Base-by-base conservation (phyloP, 2,329 filamentous ascomycete species). In the Diaporthe eres region DNA sequence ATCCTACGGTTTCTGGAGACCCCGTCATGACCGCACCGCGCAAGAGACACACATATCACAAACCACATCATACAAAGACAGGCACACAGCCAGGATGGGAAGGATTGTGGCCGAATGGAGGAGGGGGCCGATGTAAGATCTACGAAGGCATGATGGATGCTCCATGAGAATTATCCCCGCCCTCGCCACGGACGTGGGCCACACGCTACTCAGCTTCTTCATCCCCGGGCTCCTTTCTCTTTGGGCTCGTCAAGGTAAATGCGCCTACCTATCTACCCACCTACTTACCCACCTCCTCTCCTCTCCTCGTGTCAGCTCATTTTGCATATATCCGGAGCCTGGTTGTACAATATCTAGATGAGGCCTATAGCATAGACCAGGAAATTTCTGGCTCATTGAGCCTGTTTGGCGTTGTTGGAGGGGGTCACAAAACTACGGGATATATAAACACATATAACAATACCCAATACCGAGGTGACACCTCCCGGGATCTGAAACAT, bases 1-100 rank as follows among this genome's bases (percentile, higher is more conserved):
- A 91, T 91, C 58, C 83, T 91, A 42, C 85, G 86, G 8, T 79
- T 89, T 8, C 87, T 88, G 76, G 80, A 86, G 47, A 79, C 79
- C 12, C 76, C 78, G 22, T 78, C 79, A 8, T 81, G 67, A 78
- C 37, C 58, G 19, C 22, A 60, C 9, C 19, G 13, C 51, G 44
- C 51, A 51, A n/a, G 9, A 28, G 0, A n/a, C n/a, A 44, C 44
- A 25, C 31, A 31, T 13, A 61, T 42, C 17, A 49, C 28, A 34
- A 6, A 44, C 28, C n/a, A 44, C 58, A 17, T 19, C 37, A 42
- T n/a, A 28, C 25, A 34, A 19, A 65, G 25, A 60, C 57, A 39
- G 22, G 22, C 6, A 49, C 7, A 42, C 49, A 31, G 5, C 44
- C 47, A 53, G 6, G 22, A 31, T 9, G 9, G 31, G n/a, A 53